Conservation (phyloP, 2,329 filamentous ascomycete species). For the Phoma herbarum region DNA sequence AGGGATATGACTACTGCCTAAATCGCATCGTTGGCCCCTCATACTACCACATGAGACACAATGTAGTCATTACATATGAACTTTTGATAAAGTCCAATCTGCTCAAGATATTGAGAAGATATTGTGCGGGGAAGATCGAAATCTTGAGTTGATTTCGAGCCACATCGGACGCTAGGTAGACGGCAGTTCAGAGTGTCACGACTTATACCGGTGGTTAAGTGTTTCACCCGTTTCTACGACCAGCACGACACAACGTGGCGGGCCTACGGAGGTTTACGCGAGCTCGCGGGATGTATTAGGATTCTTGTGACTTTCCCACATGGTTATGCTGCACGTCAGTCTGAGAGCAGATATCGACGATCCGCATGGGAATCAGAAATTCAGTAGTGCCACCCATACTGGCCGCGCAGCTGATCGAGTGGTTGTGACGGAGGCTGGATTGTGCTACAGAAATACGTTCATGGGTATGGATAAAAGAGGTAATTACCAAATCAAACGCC, state of each 20-base stretch:
- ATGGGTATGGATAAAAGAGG: slow-evolving; percentile 13
- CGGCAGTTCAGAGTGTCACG: neutral
- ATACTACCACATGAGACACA: slow-evolving; percentile 1
- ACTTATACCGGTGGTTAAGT: slow-evolving; percentile 21
- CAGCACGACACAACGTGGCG: neutral
- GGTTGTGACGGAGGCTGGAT: neutral
- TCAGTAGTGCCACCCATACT: neutral
- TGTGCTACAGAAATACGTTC: neutral
- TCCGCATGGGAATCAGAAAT: neutral
- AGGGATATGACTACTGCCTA: slow-evolving; percentile 10
- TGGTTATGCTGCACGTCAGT: neutral
- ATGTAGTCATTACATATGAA: slow-evolving; percentile 17
- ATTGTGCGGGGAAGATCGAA: slow-evolving; percentile 17
- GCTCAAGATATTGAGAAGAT: slow-evolving; percentile 13
- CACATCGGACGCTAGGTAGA: slow-evolving; percentile 1
- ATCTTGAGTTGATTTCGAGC: slow-evolving; percentile 1
- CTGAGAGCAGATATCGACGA: neutral
- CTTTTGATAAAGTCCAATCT: slow-evolving; percentile 14
- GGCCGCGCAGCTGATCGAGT: neutral
- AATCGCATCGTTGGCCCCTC: slow-evolving; percentile 3
- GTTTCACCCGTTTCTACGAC: neutral
- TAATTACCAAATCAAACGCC: slow-evolving; percentile 12
- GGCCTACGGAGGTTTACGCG: neutral
- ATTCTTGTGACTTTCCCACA: neutral
- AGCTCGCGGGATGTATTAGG: neutral